A percentile compares a stretch with the other conserved stretches of the same genome.
Evolutionary conservation across 2,329 filamentous ascomycete genomes (phyloP).

Genomic region (Coniochaeta sp.): DNA sequence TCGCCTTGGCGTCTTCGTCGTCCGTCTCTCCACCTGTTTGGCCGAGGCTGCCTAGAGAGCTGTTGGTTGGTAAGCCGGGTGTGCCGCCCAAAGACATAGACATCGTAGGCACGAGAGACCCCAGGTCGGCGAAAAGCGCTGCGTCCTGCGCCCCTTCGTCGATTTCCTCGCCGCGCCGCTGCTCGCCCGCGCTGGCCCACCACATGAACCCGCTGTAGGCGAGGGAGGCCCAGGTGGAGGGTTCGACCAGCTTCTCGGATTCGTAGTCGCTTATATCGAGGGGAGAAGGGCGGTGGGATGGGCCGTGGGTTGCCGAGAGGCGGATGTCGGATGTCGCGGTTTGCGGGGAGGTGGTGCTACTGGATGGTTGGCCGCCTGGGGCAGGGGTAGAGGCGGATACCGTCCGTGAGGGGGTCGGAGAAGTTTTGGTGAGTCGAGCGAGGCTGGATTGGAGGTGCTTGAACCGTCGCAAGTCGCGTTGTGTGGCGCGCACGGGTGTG

Average conservation of each 20-base stretch:
- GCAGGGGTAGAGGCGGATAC: background rate
- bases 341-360: background rate
- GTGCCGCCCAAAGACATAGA: too few species aligned
- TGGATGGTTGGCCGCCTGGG: background rate
- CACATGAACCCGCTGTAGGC: slow-evolving; percentile 82
- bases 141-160: slow-evolving; percentile 51
- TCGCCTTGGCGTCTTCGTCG: slow-evolving; percentile 29
- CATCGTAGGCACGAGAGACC: slow-evolving; percentile 20
- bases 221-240: slow-evolving; percentile 62
- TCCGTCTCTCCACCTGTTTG: slow-evolving; percentile 4
- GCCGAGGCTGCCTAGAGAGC: slow-evolving; percentile 27
- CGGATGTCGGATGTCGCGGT: slow-evolving; percentile 13
- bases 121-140: slow-evolving; percentile 47
- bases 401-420: background rate
- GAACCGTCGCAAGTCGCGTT: slow-evolving; percentile 81
- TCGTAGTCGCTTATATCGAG: slow-evolving; percentile 34
- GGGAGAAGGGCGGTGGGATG: slow-evolving; percentile 20
- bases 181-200: slow-evolving; percentile 81
- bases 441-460: slow-evolving; percentile 60
- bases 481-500: slow-evolving; percentile 70
- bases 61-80: background rate
- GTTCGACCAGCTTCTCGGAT: slow-evolving; percentile 52
- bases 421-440: slow-evolving; percentile 29
- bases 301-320: slow-evolving; percentile 14
- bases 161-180: slow-evolving; percentile 52